Evolutionary conservation across 116 monocot species (phyloP).

Genomic region (Zostera marina): DNA sequence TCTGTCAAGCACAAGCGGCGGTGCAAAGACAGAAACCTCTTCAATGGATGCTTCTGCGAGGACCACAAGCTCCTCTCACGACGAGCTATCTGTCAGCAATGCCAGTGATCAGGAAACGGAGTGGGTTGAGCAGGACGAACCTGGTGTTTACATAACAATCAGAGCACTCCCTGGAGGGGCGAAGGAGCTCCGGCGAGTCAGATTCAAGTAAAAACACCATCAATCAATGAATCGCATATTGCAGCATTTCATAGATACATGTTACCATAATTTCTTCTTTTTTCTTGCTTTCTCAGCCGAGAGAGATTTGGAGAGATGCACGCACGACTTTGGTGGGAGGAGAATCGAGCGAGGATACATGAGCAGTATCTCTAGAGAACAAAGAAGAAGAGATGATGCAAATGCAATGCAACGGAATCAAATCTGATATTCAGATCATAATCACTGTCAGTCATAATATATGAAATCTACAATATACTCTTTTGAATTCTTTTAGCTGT

Average conservation of each 20-base stretch:
- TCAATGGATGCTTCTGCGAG: conserved; percentile 53
- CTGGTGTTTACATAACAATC: conserved; percentile 82
- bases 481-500: too few species aligned
- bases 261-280: not conserved
- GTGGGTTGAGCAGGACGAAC: conserved; percentile 88
- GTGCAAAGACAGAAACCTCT: conserved; percentile 52
- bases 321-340: conserved; percentile 93
- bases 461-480: too few species aligned
- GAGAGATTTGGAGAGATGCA: conserved; percentile 94
- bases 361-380: conserved; percentile 52
- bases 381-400: too few species aligned
- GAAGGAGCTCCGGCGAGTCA: conserved; percentile 67
- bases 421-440: too few species aligned
- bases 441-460: too few species aligned
- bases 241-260: not conserved
- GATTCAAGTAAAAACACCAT: conserved; percentile 56
- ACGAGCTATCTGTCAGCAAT: conserved; percentile 50
- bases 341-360: conserved; percentile 79
- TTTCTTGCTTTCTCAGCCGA: conserved; percentile 32
- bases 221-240: not conserved
- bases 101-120: conserved; percentile 70
- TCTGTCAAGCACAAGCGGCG: conserved; percentile 51
- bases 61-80: conserved; percentile 52
- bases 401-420: too few species aligned
- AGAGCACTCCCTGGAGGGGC: conserved; percentile 51